A percentile compares a stretch with the other conserved stretches of the same genome.
Conservation (phyloP, 2,329 filamentous ascomycete genomes). For the Penicillium sclerotiorum region DNA sequence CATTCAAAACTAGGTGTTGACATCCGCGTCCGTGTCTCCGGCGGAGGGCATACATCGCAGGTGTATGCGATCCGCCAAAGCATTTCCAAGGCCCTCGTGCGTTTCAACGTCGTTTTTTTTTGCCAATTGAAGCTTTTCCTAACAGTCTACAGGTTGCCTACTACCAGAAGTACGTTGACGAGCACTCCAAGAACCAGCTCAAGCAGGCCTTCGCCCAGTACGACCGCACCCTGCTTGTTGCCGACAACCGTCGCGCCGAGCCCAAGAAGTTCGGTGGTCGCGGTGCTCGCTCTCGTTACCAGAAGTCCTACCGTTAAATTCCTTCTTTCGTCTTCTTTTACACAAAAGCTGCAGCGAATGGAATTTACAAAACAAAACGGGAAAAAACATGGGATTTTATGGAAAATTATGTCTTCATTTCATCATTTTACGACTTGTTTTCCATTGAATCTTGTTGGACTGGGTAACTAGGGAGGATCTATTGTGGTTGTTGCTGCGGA, state of each 20-base stretch:
- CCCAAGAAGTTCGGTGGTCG: slow-evolving; percentile 89
- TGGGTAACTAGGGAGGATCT: slow-evolving; percentile 26
- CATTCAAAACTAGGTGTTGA: too few species aligned
- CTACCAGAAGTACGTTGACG: slow-evolving; percentile 99
- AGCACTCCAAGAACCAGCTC: slow-evolving; percentile 99
- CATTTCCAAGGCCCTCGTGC: slow-evolving; percentile 95
- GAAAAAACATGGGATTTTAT: slow-evolving; percentile 23
- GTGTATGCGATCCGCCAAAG: slow-evolving; percentile 99
- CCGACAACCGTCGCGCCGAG: slow-evolving; percentile 98
- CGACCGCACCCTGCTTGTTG: slow-evolving; percentile 95
- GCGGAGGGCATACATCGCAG: slow-evolving; percentile 97
- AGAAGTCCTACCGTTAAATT: slow-evolving; percentile 97
- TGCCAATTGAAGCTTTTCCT: too few species aligned
- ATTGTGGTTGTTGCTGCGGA: slow-evolving; percentile 15
- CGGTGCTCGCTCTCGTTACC: slow-evolving; percentile 94
- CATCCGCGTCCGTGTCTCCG: slow-evolving; percentile 93
- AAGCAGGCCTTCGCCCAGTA: slow-evolving; percentile 96
- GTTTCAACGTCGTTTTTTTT: too few species aligned
- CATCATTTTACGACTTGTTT: slow-evolving; percentile 29
- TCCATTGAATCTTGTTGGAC: slow-evolving; percentile 27
- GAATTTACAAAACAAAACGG: slow-evolving; percentile 52
- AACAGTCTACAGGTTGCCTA: too few species aligned
- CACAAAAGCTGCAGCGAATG: slow-evolving; percentile 46
- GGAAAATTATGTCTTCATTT: slow-evolving; percentile 25
- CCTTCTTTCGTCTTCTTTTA: neutral